phyloP scores from a whole-genome alignment of 257 asterid genomes.

The Penstemon barbatus region DNA sequence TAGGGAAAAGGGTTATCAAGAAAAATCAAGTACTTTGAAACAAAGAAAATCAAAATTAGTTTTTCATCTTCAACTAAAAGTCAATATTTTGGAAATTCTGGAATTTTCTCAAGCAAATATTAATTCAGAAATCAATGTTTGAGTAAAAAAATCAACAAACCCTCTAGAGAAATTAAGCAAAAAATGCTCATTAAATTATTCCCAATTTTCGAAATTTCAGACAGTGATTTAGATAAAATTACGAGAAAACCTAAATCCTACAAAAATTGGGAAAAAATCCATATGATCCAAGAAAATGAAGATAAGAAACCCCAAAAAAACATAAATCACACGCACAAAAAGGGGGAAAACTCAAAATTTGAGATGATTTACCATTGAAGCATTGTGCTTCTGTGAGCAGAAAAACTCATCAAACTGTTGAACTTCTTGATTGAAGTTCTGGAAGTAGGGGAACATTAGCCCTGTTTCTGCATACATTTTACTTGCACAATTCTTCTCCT shows the following conservation, averaged over 20 bases:
- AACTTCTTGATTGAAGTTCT: conserved; percentile 54
- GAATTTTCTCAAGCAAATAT: conserved; percentile 6
- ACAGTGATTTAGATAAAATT: neutral
- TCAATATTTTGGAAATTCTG: conserved; percentile 17
- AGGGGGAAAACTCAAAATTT: conserved; percentile 24
- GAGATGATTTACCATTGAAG: conserved; percentile 48
- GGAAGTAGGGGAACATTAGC: conserved; percentile 64
- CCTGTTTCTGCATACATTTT: conserved; percentile 79
- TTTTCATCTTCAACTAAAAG: conserved; percentile 13
- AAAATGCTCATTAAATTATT: conserved; percentile 17
- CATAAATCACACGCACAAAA: conserved; percentile 1
- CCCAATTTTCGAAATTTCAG: conserved; percentile 14
- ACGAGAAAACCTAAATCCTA: neutral
- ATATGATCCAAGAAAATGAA: conserved; percentile 16
- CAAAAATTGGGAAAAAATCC: neutral
- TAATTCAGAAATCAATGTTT: conserved; percentile 11
- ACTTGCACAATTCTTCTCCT: conserved; percentile 2
- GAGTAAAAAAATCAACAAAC: neutral
- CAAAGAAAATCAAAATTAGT: conserved; percentile 8
- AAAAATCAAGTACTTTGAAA: conserved; percentile 22
- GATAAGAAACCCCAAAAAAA: neutral
- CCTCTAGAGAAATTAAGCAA: neutral
- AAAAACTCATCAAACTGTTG: conserved; percentile 63
- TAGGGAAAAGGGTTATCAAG: conserved; percentile 5
- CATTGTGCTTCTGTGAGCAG: conserved; percentile 53